Percentiles rank a stretch among this genome's conserved stretches.
Conservation (phyloP, 768 basidiomycete genomes). For the Phylloporus arenicola region DNA sequence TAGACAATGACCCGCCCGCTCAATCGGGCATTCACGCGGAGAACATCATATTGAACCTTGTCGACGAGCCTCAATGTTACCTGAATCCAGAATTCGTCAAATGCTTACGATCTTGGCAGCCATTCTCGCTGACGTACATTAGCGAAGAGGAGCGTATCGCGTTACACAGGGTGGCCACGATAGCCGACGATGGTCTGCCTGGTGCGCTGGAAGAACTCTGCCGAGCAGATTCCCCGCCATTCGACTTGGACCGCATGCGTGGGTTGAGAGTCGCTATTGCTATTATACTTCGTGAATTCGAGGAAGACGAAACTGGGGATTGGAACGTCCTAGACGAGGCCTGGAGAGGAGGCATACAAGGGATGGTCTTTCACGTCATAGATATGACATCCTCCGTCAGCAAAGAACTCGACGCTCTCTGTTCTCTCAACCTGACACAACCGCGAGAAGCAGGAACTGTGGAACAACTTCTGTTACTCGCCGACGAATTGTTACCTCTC, state of each 20-base stretch:
- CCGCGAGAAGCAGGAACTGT: conserved; percentile 37
- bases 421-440: conserved; percentile 37
- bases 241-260: conserved; percentile 46
- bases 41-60: conserved; percentile 57
- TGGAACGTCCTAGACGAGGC: conserved; percentile 50
- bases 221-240: conserved; percentile 27
- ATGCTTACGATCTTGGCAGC: conserved; percentile 55
- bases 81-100: conserved; percentile 54
- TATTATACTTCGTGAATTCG: conserved; percentile 48
- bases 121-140: conserved; percentile 58
- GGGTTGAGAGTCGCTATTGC: conserved; percentile 61
- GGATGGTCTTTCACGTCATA: conserved; percentile 52
- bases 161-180: conserved; percentile 55
- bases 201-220: conserved; percentile 59
- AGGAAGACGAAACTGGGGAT: conserved; percentile 47
- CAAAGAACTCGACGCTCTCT: conserved; percentile 51
- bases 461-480: conserved; percentile 52
- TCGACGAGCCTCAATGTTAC: conserved; percentile 55
- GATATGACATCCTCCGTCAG: conserved; percentile 46
- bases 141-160: conserved; percentile 53
- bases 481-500: conserved; percentile 50
- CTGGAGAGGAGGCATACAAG: conserved; percentile 57
- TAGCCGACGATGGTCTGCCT: conserved; percentile 63
- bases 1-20: conserved; percentile 54
- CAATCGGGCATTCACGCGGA: conserved; percentile 65